These are phyloP conservation scores for Eucalyptus curtisii DNA, from an alignment of 345 rosid species.

Conservation along the genomic window DNA sequence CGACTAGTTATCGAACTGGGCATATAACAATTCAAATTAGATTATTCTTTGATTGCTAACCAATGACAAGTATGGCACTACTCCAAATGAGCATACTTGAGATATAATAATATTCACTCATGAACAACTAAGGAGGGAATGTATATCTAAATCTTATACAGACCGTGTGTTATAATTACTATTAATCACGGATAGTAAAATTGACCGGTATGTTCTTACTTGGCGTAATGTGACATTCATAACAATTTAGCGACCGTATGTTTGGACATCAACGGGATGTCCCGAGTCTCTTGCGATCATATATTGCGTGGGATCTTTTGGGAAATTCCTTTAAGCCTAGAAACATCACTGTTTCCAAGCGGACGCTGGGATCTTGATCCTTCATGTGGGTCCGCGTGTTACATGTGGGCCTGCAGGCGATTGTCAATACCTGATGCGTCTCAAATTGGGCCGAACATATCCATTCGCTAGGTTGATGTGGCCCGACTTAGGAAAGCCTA, in stretches of 20 bases:
- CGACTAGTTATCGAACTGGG: accelerated
- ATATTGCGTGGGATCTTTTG: too few relatives aligned
- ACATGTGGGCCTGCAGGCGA: background rate
- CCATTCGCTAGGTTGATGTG: background rate
- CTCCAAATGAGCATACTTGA: background rate
- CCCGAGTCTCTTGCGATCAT: too few relatives aligned
- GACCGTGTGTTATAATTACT: background rate
- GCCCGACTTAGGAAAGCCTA: background rate
- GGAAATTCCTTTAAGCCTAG: background rate
- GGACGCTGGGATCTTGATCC: background rate
- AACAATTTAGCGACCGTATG: background rate
- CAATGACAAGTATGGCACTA: background rate
- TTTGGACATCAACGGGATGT: too few relatives aligned
- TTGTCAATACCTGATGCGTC: background rate
- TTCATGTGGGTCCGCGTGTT: background rate
- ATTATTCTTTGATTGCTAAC: background rate
- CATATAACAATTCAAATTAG: background rate
- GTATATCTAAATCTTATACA: background rate
- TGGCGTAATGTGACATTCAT: background rate
- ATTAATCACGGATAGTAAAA: background rate
- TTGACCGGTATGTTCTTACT: background rate
- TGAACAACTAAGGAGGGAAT: background rate
- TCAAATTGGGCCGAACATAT: background rate
- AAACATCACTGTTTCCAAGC: background rate
- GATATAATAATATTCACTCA: background rate